These are phyloP conservation scores for Penicillium daleae DNA, from an alignment of 495 filamentous ascomycete genomes.

Conservation along the genomic window DNA sequence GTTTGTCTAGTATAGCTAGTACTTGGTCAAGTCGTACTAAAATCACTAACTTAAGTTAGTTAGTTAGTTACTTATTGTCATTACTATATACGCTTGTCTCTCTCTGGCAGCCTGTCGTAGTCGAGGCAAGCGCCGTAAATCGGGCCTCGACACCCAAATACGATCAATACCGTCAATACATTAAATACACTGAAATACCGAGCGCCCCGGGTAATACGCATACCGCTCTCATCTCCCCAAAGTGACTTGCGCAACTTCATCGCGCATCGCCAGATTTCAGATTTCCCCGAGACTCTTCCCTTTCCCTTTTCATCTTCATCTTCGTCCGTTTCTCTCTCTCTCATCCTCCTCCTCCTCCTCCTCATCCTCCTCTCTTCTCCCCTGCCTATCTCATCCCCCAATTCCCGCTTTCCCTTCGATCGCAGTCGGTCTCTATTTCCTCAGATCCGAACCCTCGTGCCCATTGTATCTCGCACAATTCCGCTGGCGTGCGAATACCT, in stretches of 20 bases:
- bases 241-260: too few species aligned
- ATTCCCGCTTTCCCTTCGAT: neutral
- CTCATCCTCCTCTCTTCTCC: neutral
- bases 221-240: neutral
- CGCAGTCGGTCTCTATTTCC: neutral
- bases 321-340: neutral
- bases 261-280: too few species aligned
- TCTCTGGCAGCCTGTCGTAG: neutral
- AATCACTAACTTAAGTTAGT: too few species aligned
- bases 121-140: constrained; percentile 24
- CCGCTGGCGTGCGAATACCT: constrained; percentile 4
- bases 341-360: neutral
- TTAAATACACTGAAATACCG: too few species aligned
- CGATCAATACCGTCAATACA: too few species aligned
- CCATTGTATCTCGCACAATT: neutral
- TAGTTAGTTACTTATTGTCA: too few species aligned
- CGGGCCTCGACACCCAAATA: constrained; percentile 9
- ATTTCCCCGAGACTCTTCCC: too few species aligned
- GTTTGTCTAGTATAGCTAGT: too few species aligned
- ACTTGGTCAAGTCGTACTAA: too few species aligned
- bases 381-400: neutral
- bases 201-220: too few species aligned
- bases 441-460: neutral
- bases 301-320: constrained; percentile 2
- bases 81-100: too few species aligned